Base-by-base conservation (phyloP, 441 rosid genomes). In the Eutrema salsugineum region DNA sequence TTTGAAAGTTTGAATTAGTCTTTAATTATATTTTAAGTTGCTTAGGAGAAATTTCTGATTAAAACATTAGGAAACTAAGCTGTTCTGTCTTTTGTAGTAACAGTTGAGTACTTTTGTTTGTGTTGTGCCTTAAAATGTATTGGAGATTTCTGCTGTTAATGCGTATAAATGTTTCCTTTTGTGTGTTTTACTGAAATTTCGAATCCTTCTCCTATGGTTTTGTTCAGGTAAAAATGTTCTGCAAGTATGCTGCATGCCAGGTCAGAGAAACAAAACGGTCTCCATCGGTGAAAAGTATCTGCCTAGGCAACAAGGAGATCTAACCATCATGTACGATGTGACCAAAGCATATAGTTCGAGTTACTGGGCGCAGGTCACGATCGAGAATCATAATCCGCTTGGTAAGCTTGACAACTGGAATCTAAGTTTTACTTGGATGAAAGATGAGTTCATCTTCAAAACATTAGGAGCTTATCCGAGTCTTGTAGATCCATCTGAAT, bases 391-490 rank as follows among this genome's bases (percentile, higher is more conserved):
- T 63, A 81, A 88, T 70, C 90, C 93, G 5, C 83, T 95, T 7
- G 98, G 98, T n/a, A 93, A 97, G 16, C 95, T 95, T 15, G 99
- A 95, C 74, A 80, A 89, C 64, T 93, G 99, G 98, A 70, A 87
- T 33, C 78, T 95, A 71, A 95, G 92, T 72, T 95, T 90, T 77
- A 84, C 80, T 40, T 95, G 99, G 99, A 93, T 85, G 96, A 73
- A 53, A 20, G 90, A 84, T 32, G 99, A 95, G 66, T 95, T 95
- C 44, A 89, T 95, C 76, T 36, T 47, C 75, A 1, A 81, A 19
- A 93, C 90, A 87, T 88, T 80, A 81, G 99, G 97, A 58, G 99
- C 97, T 50, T 92, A 91, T 72, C 96, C 98, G 0, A 75, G 48
- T 40, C 20, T 84, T 20, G 86, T 90, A 6, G 96, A 91, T 79